Percentiles rank a stretch among this genome's conserved stretches.
These are phyloP conservation scores for Zygosaccharomyces siamensis DNA, from an alignment of 805 yeast species.

Conservation along the genomic window DNA sequence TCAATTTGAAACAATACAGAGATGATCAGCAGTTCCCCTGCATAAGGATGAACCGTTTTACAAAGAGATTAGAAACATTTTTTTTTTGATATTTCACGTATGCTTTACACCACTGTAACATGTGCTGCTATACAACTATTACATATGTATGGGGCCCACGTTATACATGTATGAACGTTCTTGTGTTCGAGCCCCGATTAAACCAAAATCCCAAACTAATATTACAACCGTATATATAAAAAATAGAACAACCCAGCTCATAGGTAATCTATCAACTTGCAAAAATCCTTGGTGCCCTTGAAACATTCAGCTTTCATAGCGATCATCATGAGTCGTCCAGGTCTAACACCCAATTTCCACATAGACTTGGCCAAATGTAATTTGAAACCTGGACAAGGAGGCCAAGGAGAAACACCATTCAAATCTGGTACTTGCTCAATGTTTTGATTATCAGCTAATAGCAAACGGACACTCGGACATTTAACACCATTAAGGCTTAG, in stretches of 20 bases:
- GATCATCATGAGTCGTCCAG: slow-evolving; percentile 16
- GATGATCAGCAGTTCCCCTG: slow-evolving; percentile 99
- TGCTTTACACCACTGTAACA: background rate
- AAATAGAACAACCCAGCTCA: slow-evolving; percentile 2
- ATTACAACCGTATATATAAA: background rate
- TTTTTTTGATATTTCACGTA: slow-evolving; percentile 44
- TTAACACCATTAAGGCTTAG: slow-evolving; percentile 16
- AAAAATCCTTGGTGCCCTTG: slow-evolving; percentile 16
- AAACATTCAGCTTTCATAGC: slow-evolving; percentile 23
- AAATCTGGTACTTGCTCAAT: slow-evolving; percentile 21
- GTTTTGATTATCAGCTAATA: slow-evolving; percentile 12
- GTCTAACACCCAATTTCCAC: slow-evolving; percentile 24
- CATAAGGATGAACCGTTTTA: slow-evolving; percentile 99
- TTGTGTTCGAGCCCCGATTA: slow-evolving; percentile 2
- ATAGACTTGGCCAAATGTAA: slow-evolving; percentile 20
- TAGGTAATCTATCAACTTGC: slow-evolving; percentile 16
- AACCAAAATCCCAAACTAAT: background rate
- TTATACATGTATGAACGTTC: background rate
- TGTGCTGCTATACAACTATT: no score
- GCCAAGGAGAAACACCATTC: slow-evolving; percentile 7
- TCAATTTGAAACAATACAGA: slow-evolving; percentile 99
- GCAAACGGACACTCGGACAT: slow-evolving; percentile 13
- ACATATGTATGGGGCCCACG: background rate
- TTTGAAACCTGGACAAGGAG: slow-evolving; percentile 14
- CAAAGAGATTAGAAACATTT: slow-evolving; percentile 96